Conservation (phyloP, 768 basidiomycete species). For the Cystofilobasidium capitatum region DNA sequence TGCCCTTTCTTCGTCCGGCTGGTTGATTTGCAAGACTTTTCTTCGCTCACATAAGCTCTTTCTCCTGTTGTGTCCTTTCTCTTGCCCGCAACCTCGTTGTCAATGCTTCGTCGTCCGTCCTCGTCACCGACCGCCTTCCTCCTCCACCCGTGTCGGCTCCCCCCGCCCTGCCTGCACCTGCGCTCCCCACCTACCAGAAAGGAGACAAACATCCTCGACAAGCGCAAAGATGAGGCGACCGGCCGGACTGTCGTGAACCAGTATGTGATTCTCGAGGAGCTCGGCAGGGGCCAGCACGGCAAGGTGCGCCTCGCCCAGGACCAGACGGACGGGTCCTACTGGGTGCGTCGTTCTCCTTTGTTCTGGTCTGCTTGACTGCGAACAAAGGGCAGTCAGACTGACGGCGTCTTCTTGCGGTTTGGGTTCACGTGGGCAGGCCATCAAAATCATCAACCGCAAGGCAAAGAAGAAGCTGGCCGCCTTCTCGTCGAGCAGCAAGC, state of each 20-base stretch:
- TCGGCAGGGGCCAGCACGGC: constrained; percentile 85
- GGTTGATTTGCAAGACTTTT: too few species aligned
- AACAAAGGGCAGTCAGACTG: neutral
- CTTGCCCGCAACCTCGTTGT: too few species aligned
- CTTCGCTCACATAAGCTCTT: too few species aligned
- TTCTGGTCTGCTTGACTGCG: neutral
- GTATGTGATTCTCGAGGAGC: constrained; percentile 63
- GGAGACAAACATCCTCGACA: constrained; percentile 35
- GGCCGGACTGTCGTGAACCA: constrained; percentile 61
- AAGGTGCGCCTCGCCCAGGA: constrained; percentile 68
- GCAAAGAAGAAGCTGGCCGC: constrained; percentile 60
- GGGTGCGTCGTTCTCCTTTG: constrained; percentile 14
- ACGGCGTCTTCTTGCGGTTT: neutral
- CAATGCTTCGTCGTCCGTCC: too few species aligned
- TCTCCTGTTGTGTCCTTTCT: too few species aligned
- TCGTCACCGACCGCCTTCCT: neutral
- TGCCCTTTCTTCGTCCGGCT: too few species aligned
- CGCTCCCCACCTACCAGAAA: constrained; percentile 23
- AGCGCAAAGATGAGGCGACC: constrained; percentile 34
- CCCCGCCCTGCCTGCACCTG: neutral
- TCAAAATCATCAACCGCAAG: constrained; percentile 43
- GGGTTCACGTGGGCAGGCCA: constrained; percentile 31
- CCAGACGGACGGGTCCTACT: constrained; percentile 29
- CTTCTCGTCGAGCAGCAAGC: constrained; percentile 34
- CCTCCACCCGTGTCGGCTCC: neutral